Evolutionary conservation across 2,329 filamentous ascomycete genomes (phyloP).

Genomic region (Ceratocystis eucalypticola): DNA sequence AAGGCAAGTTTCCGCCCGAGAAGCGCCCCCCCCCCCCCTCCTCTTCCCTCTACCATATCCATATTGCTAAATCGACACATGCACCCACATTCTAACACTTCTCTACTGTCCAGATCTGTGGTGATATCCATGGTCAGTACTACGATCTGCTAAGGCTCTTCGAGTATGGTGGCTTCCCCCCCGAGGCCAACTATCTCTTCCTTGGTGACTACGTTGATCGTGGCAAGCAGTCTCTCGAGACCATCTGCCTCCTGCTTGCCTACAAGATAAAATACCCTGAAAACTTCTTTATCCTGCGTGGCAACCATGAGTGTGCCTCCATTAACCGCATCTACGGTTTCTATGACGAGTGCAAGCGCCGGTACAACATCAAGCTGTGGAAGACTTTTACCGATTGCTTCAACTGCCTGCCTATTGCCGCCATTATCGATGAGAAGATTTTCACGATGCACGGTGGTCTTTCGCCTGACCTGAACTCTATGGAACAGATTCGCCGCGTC

Average conservation of each 20-base stretch:
- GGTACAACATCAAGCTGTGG: slow-evolving; percentile 99
- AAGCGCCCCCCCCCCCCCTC: not conserved
- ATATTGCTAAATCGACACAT: not conserved
- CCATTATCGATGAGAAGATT: slow-evolving; percentile 99
- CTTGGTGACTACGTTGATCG: slow-evolving; percentile 97
- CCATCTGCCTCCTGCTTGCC: slow-evolving; percentile 86
- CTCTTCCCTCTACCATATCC: not conserved
- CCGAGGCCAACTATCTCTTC: slow-evolving; percentile 98
- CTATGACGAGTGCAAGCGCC: slow-evolving; percentile 98
- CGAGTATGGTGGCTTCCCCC: slow-evolving; percentile 95
- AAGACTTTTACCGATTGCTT: slow-evolving; percentile 99
- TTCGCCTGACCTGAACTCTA: slow-evolving; percentile 94
- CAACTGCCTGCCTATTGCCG: slow-evolving; percentile 95
- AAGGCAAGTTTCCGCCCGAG: slow-evolving; percentile 52
- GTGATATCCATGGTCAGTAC: slow-evolving; percentile 98
- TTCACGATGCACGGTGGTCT: slow-evolving; percentile 99
- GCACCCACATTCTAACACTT: slow-evolving; percentile 16
- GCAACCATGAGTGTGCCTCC: slow-evolving; percentile 97
- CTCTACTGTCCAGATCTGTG: slow-evolving; percentile 61
- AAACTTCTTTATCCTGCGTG: slow-evolving; percentile 97
- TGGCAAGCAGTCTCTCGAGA: slow-evolving; percentile 98
- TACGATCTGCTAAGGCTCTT: slow-evolving; percentile 95
- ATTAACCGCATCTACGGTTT: slow-evolving; percentile 99
- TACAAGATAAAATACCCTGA: slow-evolving; percentile 99
- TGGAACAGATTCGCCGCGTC: slow-evolving; percentile 98